Percentiles rank a stretch among this genome's conserved stretches.
These are phyloP conservation scores for Colletotrichum gigasporum DNA, from an alignment of 2,329 filamentous ascomycete species.

Conservation along the genomic window DNA sequence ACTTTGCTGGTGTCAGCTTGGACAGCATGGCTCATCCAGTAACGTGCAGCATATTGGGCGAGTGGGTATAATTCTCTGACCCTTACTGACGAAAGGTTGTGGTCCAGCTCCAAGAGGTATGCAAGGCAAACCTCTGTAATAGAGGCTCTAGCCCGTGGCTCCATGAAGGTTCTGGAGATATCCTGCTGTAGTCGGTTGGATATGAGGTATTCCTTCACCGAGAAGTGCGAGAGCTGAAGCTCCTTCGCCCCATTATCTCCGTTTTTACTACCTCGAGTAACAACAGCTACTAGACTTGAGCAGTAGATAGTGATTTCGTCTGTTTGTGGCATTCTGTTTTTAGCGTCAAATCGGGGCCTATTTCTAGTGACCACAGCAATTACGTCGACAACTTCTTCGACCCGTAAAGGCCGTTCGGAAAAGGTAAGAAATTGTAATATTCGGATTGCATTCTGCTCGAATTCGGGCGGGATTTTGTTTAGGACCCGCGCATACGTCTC, in stretches of 20 bases:
- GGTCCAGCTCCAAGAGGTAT: background rate
- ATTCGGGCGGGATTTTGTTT: conserved; percentile 28
- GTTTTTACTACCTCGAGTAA: background rate
- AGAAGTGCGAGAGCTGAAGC: conserved; percentile 39
- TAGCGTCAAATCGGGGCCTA: conserved; percentile 28
- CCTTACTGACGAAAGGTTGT: background rate
- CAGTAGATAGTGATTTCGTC: conserved; percentile 30
- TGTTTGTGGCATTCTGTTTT: conserved; percentile 18
- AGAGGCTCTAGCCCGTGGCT: background rate
- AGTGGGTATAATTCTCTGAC: background rate
- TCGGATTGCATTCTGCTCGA: conserved; percentile 27
- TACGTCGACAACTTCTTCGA: conserved; percentile 36
- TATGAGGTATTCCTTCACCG: conserved; percentile 37
- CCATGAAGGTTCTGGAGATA: background rate
- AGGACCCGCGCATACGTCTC: conserved; percentile 11
- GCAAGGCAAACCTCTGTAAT: background rate
- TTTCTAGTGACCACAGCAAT: conserved; percentile 34
- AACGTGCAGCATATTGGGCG: conserved; percentile 32
- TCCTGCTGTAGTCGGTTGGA: background rate
- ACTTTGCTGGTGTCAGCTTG: background rate
- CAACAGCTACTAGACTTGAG: conserved; percentile 29
- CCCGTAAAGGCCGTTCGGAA: conserved; percentile 29
- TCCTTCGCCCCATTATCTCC: background rate
- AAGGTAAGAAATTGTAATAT: conserved; percentile 37
- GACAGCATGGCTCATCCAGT: conserved; percentile 29